Evolutionary conservation across 352 stramenopile species (phyloP).

Genomic region (Elongisporangium prolatum): DNA sequence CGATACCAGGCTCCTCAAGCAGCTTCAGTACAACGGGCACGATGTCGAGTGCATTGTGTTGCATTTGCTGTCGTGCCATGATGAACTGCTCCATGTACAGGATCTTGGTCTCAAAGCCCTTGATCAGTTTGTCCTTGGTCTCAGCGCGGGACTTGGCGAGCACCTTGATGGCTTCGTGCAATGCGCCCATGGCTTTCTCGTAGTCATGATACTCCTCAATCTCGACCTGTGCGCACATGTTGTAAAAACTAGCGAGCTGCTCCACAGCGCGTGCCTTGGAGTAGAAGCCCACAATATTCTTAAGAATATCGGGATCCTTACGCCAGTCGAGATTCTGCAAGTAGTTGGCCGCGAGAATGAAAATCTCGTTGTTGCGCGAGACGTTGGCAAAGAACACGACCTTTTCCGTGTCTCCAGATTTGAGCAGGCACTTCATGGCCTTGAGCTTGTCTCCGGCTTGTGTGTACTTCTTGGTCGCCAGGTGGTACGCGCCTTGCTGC

Average conservation of each 20-base stretch:
- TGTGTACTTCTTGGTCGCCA: slow-evolving; percentile 96
- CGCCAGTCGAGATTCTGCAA: slow-evolving; percentile 94
- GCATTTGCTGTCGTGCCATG: slow-evolving; percentile 48
- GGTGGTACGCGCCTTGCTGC: slow-evolving; percentile 88
- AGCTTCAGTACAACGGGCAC: slow-evolving; percentile 75
- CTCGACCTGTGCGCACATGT: slow-evolving; percentile 88
- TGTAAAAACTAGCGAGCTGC: slow-evolving; percentile 90
- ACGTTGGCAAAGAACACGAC: slow-evolving; percentile 94
- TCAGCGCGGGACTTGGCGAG: slow-evolving; percentile 70
- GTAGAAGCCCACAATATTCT: slow-evolving; percentile 94
- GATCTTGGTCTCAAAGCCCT: slow-evolving; percentile 58
- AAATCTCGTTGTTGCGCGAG: slow-evolving; percentile 91
- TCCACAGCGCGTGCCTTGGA: slow-evolving; percentile 91
- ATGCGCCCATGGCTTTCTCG: slow-evolving; percentile 85
- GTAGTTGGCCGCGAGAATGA: slow-evolving; percentile 94
- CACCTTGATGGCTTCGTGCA: slow-evolving; percentile 89
- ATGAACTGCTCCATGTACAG: slow-evolving; percentile 86
- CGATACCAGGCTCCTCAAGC: slow-evolving; percentile 78
- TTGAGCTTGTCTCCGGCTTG: slow-evolving; percentile 90
- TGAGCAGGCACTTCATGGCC: slow-evolving; percentile 95
- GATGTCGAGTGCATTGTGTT: slow-evolving; percentile 63
- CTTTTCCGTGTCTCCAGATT: slow-evolving; percentile 93
- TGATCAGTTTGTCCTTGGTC: slow-evolving; percentile 61
- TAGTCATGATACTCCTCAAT: slow-evolving; percentile 96
- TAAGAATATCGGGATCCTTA: slow-evolving; percentile 87